A percentile compares a stretch with the other conserved stretches of the same genome.
These are phyloP conservation scores for Leishmania aethiopica DNA, from an alignment of 208 protist species.

Conservation along the genomic window DNA sequence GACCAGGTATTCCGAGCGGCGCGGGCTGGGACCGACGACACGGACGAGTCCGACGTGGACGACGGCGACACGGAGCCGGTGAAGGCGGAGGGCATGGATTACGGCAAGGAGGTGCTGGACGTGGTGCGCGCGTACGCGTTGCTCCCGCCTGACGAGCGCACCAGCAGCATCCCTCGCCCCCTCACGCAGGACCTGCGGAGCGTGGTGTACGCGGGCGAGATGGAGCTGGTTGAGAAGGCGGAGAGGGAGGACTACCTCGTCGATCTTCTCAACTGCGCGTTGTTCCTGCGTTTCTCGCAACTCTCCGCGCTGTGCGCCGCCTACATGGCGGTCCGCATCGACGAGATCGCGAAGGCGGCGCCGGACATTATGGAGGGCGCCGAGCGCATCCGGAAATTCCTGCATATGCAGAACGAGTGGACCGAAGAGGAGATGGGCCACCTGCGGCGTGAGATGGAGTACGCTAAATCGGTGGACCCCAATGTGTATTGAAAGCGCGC, in stretches of 20 bases:
- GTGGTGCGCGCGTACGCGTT: slow-evolving; percentile 37
- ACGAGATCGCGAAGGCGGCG: slow-evolving; percentile 55
- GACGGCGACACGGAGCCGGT: slow-evolving; percentile 31
- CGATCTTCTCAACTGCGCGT: slow-evolving; percentile 51
- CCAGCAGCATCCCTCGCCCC: slow-evolving; percentile 48
- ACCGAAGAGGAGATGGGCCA: slow-evolving; percentile 68
- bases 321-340: slow-evolving; percentile 59
- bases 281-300: slow-evolving; percentile 46
- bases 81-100: slow-evolving; percentile 45
- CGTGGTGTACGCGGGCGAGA: slow-evolving; percentile 38
- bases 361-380: slow-evolving; percentile 78
- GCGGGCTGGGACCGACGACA: slow-evolving; percentile 20
- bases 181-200: slow-evolving; percentile 33
- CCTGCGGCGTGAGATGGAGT: slow-evolving; percentile 71
- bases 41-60: slow-evolving; percentile 23
- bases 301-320: slow-evolving; percentile 56
- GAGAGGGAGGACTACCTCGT: slow-evolving; percentile 46
- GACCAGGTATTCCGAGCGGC: slow-evolving; percentile 35
- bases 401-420: slow-evolving; percentile 80
- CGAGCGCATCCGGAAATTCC: slow-evolving; percentile 50
- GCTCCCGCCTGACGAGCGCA: slow-evolving; percentile 29
- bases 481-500: slow-evolving; percentile 41
- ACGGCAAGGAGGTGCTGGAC: slow-evolving; percentile 38
- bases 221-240: slow-evolving; percentile 43
- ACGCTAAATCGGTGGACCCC: slow-evolving; percentile 63